phyloP scores from a whole-genome alignment of 768 basidiomycete species.

The Hydnomerulius pinastri region DNA sequence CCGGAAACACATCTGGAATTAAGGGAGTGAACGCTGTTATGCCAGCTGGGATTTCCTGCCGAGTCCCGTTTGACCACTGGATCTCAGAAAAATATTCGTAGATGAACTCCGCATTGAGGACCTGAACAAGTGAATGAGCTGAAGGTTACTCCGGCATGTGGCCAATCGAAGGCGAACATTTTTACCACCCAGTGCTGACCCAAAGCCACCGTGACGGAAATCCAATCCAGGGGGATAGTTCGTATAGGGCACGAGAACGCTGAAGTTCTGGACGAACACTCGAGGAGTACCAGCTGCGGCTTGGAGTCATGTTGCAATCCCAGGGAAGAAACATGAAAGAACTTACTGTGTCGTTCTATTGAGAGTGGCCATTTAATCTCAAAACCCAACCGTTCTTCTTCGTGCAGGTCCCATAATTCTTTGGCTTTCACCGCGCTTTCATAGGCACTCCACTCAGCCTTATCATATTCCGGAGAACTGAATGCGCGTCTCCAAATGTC shows the following conservation, averaged over 20 bases:
- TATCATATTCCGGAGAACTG: background rate
- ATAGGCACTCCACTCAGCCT: background rate
- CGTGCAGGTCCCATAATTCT: background rate
- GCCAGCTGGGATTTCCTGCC: constrained; percentile 1
- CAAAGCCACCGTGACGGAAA: too few relatives aligned
- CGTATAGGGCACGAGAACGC: constrained; percentile 20
- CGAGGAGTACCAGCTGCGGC: background rate
- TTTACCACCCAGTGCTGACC: too few relatives aligned
- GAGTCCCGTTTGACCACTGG: too few relatives aligned
- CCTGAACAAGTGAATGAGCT: too few relatives aligned
- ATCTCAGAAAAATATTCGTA: too few relatives aligned
- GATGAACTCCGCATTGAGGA: too few relatives aligned
- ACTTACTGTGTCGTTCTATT: too few relatives aligned
- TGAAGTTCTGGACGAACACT: constrained; percentile 11
- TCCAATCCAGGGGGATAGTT: constrained; percentile 20
- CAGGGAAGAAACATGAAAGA: too few relatives aligned
- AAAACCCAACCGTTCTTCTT: background rate
- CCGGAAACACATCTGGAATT: background rate
- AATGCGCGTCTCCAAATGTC: background rate
- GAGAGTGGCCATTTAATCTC: too few relatives aligned
- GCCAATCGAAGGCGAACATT: too few relatives aligned
- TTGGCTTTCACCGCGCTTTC: background rate
- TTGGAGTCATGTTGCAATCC: too few relatives aligned
- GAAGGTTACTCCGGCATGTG: too few relatives aligned
- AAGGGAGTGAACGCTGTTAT: constrained; percentile 3